Base-by-base conservation (phyloP, 2,329 filamentous ascomycete genomes). In the Stemphylium vesicarium region DNA sequence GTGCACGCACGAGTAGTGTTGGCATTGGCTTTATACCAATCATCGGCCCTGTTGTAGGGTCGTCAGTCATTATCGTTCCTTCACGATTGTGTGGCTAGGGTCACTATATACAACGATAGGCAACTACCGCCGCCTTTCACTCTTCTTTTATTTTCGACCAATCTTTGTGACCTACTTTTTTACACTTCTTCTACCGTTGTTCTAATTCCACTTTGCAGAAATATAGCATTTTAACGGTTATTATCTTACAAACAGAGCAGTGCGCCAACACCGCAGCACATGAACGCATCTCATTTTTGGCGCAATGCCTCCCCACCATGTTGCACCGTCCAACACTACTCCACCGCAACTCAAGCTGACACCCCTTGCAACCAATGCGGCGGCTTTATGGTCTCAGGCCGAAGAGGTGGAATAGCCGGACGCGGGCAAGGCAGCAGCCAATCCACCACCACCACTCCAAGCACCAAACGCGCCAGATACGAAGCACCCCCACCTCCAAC, bases 321-420 rank as follows among this genome's bases (percentile, higher is more conserved):
- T 12, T 13, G 13, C 33, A 9, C 20, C 15, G 22, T 20, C 20
- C 16, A 43, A 20, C 31, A 33, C 10, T 18, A 24, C 24, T 29
- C 12, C 12, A 2, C 16, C 13, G 31, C 20, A 62, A 22, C 64
- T 60, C 8, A 44, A 7, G 4, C 50, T 58, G 22, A 62, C 62
- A 38, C 38, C 50, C 6, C 15, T 3, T 69, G 63, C 49, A 44
- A 59, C 32, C 53, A 65, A 22, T 66, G 64, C 46, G 62, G 60
- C 16, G 59, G 60, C 5, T 59, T 59, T 12, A 53, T 62, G 35
- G 39, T 72, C n/a, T 68, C 66, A 39, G 60, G 56, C 29, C 55
- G 68, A 51, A 63, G 68, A 59, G 66, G 63, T 26, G 69, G 65
- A 16, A 51, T 70, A 39, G 66, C 68, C n/a, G 68, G 61, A n/a